Evolutionary conservation across 2,329 filamentous ascomycete genomes (phyloP).

Genomic region (Arthrobotrys conoides): DNA sequence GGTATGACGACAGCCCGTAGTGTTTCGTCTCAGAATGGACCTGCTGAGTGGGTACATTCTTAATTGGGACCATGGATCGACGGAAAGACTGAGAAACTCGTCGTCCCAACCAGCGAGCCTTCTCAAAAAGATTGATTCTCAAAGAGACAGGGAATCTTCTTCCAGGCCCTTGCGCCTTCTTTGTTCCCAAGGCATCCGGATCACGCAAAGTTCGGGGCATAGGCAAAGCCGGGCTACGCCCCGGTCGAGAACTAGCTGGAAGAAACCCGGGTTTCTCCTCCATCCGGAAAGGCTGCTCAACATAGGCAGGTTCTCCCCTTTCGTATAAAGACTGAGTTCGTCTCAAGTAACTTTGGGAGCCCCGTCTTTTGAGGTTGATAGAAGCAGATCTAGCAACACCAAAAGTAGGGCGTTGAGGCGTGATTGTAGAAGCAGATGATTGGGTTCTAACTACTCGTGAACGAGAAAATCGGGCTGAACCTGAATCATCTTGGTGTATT

Average conservation of each 20-base stretch:
- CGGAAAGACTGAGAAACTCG: slow-evolving; percentile 45
- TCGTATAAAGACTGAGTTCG: slow-evolving; percentile 36
- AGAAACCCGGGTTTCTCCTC: slow-evolving; percentile 51
- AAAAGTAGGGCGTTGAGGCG: slow-evolving; percentile 24
- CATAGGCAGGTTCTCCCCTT: slow-evolving; percentile 22
- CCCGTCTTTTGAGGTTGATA: slow-evolving; percentile 18
- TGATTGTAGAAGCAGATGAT: slow-evolving; percentile 18
- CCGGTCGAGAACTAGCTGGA: slow-evolving; percentile 50
- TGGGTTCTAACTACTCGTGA: slow-evolving; percentile 21
- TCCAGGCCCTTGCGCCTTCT: slow-evolving; percentile 2
- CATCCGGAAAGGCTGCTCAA: slow-evolving; percentile 37
- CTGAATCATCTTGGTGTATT: slow-evolving; percentile 40
- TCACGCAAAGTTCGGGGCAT: slow-evolving; percentile 54
- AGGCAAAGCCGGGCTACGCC: slow-evolving; percentile 1
- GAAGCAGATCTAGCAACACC: slow-evolving; percentile 45
- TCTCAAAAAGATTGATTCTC: slow-evolving; percentile 34
- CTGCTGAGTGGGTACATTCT: slow-evolving; percentile 40
- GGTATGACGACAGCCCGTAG: slow-evolving; percentile 32
- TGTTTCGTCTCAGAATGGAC: slow-evolving; percentile 53
- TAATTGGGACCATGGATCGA: neutral
- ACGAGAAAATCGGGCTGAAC: slow-evolving; percentile 12
- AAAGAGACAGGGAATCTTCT: slow-evolving; percentile 20
- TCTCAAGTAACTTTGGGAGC: slow-evolving; percentile 45
- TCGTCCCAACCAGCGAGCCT: slow-evolving; percentile 41
- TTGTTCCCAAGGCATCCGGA: slow-evolving; percentile 40